phyloP scores from a whole-genome alignment of 352 stramenopile species.

The Blastocystis sp. region DNA sequence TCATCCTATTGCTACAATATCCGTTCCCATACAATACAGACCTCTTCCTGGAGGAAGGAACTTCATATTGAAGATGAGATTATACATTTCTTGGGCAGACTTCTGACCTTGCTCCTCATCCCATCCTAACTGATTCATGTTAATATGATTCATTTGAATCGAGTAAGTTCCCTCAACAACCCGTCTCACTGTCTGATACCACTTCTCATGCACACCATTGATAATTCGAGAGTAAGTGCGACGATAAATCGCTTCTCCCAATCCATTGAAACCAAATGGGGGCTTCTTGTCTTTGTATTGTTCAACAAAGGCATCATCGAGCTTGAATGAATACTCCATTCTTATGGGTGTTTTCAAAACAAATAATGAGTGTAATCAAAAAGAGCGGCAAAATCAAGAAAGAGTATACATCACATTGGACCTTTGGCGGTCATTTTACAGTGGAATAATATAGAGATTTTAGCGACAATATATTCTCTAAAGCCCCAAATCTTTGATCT shows the following conservation, averaged over 20 bases:
- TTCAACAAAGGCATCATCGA: constrained; percentile 71
- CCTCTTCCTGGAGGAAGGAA: constrained; percentile 85
- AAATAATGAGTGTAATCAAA: not conserved
- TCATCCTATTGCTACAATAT: constrained; percentile 75
- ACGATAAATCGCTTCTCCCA: constrained; percentile 87
- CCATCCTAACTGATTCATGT: constrained; percentile 75
- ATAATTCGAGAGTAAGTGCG: constrained; percentile 84
- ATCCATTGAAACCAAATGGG: constrained; percentile 87
- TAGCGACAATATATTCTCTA: not conserved
- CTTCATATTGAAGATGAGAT: constrained; percentile 88
- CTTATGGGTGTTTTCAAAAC: not conserved
- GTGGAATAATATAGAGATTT: not conserved
- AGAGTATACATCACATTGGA: not conserved
- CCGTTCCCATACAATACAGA: constrained; percentile 87
- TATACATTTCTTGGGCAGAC: constrained; percentile 83
- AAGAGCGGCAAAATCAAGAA: constrained; percentile 12
- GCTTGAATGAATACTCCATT: constrained; percentile 70
- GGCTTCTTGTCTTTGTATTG: constrained; percentile 74
- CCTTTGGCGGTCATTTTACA: not conserved
- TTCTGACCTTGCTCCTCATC: constrained; percentile 74
- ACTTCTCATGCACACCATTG: constrained; percentile 80
- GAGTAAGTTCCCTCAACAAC: constrained; percentile 88
- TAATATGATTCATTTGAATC: constrained; percentile 85
- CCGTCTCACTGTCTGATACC: constrained; percentile 84
- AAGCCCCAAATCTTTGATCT: no score